Evolutionary conservation across 805 yeast genomes (phyloP), one percentile per base, ranked within the genome.

Genomic region (Yarrowia divulgata): DNA sequence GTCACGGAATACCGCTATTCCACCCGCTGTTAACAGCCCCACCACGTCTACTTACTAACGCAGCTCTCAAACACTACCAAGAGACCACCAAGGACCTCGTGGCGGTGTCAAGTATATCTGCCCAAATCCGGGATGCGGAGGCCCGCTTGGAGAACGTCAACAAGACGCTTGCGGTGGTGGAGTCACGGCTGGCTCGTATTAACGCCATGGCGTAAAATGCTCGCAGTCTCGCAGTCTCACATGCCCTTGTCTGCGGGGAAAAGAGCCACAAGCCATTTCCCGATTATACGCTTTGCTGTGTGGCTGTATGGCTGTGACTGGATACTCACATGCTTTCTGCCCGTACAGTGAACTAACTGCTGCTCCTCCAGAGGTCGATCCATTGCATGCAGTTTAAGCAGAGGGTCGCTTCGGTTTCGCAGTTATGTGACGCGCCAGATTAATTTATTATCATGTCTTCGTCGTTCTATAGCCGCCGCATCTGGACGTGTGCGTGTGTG

Each of bases 131-230:
- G 37, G 69, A 62, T 35, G 69, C 50, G 3, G 57, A 60, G 50
- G 70, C 72, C 48, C 62, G 72, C 40, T 71, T 73, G 32, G 64
- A 40, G 18, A 29, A 46, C 32, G 63, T 73, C 43, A 68, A 62
- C 50, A 48, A 67, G 16, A 67, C 72, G 16, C 69, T 73, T 1
- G 69, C 69, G 3, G 64, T 37, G 1, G 70, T 73, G 12, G 71
- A 73, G 50, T 23, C 70, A 6, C 69, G 74, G 14, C 71, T 73
- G 7, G 66, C 66, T 32, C 40, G 66, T 13, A 60, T 60, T 10
- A 14, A 45, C 35, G 7, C 40, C 29, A 18, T 42, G 37, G 54
- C 18, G n/a, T 37, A 43, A 50, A 10, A 13, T 6, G 18, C 1
- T 8, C 6, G 13, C 13, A 3, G 8, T 16, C 8, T 40, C 14